Evolutionary conservation across 768 basidiomycete species (phyloP), one percentile per base, ranked within the genome.

Genomic region (Ephemerocybe angulata): DNA sequence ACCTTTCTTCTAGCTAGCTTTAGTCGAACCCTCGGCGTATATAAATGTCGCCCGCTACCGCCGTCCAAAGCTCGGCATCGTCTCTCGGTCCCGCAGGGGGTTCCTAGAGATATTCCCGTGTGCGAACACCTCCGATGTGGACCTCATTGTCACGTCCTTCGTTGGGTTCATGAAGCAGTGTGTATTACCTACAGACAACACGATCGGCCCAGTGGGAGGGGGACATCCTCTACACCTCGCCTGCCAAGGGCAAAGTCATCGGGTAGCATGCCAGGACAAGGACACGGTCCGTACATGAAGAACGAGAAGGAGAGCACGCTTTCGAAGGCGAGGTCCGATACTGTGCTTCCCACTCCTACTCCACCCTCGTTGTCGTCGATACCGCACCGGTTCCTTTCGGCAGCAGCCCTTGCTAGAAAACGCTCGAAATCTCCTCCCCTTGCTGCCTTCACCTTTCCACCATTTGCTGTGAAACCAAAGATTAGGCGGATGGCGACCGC

Each of bases 1-100:
- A 35, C 17, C 24, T 30, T 30, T 43, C 28, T 28, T 46, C 4
- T 50, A 76, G 74, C 60, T 76, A 8, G 56, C 70, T 3, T 52
- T 71, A 22, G 62, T 71, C 25, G 68, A 68, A 37, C 58, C 52
- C 25, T 42, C 61, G 50, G 29, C 49, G 40, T 51, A 62, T 15
- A 65, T 61, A 1, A 67, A 68, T 3, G 38, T 73, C 13, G 71
- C 71, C 33, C 64, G 70, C 11, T 73, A 69, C 44, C 66, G 67
- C 12, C 65, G 67, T n/a, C 68, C 71, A 4, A 73, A 73, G 52
- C 50, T 73, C 5, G 71, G 71, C 10, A 73, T 73, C 25, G 63
- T 72, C 24, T 72, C 70, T 21, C 68, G 71, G 17, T 60, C 68
- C 25, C 65, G 71, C 19, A 66, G 67, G n/a, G 70, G 67, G 3